Evolutionary conservation across 1,284 basidiomycete species (phyloP).

Genomic region (Peniophora sp.): DNA sequence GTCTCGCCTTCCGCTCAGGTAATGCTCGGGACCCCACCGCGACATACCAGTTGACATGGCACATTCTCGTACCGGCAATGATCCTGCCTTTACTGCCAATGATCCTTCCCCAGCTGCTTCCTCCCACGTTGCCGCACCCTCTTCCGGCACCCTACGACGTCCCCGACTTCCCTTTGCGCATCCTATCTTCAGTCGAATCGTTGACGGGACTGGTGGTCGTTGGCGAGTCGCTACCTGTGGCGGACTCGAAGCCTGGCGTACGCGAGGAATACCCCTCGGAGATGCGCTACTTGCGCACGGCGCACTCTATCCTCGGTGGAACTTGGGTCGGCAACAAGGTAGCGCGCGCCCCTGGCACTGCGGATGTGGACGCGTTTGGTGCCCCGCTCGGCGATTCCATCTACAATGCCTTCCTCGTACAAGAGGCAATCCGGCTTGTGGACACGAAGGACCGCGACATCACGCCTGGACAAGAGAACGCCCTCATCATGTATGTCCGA

Average conservation of each 20-base stretch:
- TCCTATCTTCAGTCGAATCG: conserved; percentile 65
- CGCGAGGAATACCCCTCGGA: conserved; percentile 33
- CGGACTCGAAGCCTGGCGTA: conserved; percentile 19
- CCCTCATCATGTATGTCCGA: conserved; percentile 60
- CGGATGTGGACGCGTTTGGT: conserved; percentile 42
- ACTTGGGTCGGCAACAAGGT: conserved; percentile 64
- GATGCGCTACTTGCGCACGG: conserved; percentile 76
- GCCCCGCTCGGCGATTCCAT: conserved; percentile 66
- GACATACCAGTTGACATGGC: conserved; percentile 11
- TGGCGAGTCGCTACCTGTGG: conserved; percentile 52
- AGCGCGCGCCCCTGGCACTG: conserved; percentile 30
- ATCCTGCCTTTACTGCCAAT: conserved; percentile 28
- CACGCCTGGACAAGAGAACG: conserved; percentile 34
- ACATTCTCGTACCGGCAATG: conserved; percentile 23
- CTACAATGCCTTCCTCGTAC: conserved; percentile 77
- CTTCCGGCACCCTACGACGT: conserved; percentile 44
- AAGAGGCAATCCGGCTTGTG: conserved; percentile 73
- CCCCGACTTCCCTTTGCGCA: conserved; percentile 47
- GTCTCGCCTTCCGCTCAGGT: not conserved
- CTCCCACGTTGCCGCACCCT: conserved; percentile 51
- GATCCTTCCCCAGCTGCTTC: conserved; percentile 29
- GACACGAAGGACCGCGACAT: conserved; percentile 33
- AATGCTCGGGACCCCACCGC: not conserved
- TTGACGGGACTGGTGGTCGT: conserved; percentile 76
- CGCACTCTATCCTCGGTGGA: conserved; percentile 85